Conservation (phyloP, 306 rosid genomes). For the Cucurbita maxima region DNA sequence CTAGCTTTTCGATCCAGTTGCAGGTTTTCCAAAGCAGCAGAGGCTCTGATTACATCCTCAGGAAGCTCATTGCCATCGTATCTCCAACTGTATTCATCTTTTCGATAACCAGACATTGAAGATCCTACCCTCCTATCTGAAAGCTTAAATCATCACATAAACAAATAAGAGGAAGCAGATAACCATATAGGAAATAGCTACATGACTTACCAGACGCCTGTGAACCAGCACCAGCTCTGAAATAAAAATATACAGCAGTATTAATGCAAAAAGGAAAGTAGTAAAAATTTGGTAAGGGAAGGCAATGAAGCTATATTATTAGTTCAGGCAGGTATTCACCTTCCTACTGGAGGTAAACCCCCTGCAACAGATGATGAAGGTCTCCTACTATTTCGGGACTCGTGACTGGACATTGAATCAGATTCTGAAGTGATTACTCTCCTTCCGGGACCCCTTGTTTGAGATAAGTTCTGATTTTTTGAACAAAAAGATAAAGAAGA, state of each 20-base stretch:
- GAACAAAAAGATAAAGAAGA: neutral
- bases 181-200: constrained; percentile 9
- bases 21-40: constrained; percentile 82
- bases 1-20: constrained; percentile 95
- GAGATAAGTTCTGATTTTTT: constrained; percentile 60
- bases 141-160: constrained; percentile 31
- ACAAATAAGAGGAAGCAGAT: constrained; percentile 15
- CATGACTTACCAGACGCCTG: constrained; percentile 76
- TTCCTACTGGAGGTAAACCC: constrained; percentile 94
- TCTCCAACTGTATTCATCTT: constrained; percentile 93
- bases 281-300: neutral
- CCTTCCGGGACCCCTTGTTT: constrained; percentile 68
- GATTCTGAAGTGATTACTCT: constrained; percentile 51
- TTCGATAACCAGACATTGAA: constrained; percentile 63
- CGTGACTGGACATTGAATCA: constrained; percentile 60
- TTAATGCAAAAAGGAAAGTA: neutral
- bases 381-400: constrained; percentile 59
- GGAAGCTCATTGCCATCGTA: constrained; percentile 75
- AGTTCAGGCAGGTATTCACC: constrained; percentile 28
- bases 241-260: constrained; percentile 9
- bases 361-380: constrained; percentile 92
- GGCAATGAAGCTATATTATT: constrained; percentile 8
- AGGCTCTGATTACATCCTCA: constrained; percentile 72
- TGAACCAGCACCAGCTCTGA: constrained; percentile 69
- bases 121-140: constrained; percentile 96